These are phyloP conservation scores for Reutealis trisperma DNA, from an alignment of 345 rosid genomes.

Conservation along the genomic window DNA sequence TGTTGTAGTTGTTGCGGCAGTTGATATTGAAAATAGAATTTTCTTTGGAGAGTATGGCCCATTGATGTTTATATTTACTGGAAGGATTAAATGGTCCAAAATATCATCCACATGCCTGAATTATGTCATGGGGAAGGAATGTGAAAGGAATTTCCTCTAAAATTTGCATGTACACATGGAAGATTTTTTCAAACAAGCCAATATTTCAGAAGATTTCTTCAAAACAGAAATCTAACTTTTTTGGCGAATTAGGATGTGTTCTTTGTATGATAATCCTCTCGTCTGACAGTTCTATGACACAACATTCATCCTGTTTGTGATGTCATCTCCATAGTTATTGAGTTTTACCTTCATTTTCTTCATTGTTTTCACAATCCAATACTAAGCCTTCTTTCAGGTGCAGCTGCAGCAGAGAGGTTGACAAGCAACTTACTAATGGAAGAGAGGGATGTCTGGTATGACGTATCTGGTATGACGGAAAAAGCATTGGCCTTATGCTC, in stretches of 20 bases:
- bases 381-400: background rate
- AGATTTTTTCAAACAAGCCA: background rate
- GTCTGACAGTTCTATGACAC: background rate
- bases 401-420: background rate
- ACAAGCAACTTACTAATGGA: constrained; percentile 6
- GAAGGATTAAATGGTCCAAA: background rate
- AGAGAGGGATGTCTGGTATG: background rate
- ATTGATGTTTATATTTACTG: background rate
- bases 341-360: background rate
- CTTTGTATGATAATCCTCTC: background rate
- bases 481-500: background rate
- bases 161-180: background rate
- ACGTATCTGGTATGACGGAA: background rate
- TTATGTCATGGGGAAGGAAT: background rate
- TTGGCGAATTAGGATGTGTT: background rate
- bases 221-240: background rate
- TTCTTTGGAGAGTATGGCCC: background rate
- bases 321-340: background rate
- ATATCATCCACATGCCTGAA: background rate
- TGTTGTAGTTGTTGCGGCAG: background rate
- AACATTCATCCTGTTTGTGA: background rate
- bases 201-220: background rate
- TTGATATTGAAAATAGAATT: background rate
- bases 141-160: background rate
- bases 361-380: background rate